These are phyloP conservation scores for Rutstroemia sp. DNA, from an alignment of 2,329 filamentous ascomycete genomes.

Conservation along the genomic window DNA sequence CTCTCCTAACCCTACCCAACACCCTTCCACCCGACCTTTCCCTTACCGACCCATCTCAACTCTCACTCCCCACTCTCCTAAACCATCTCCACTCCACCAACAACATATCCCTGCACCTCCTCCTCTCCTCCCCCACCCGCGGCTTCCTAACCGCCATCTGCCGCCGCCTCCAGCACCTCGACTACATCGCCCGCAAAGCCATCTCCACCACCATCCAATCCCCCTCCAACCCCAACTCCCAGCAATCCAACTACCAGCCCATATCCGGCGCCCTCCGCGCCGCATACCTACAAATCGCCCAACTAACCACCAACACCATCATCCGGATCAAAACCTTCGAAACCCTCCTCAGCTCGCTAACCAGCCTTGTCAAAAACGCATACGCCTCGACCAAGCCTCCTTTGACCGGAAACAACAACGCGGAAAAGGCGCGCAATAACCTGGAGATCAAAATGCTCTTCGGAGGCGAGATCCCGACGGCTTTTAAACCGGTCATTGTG, in stretches of 20 bases:
- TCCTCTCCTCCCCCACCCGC: conserved; percentile 69
- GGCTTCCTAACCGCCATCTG: conserved; percentile 64
- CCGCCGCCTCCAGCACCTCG: conserved; percentile 53
- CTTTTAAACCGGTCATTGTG: conserved; percentile 27
- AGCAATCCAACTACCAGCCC: conserved; percentile 7
- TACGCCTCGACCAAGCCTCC: conserved; percentile 19
- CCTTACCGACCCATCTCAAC: conserved; percentile 38
- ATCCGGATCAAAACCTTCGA: conserved; percentile 27
- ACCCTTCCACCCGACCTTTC: conserved; percentile 38
- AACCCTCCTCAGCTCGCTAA: conserved; percentile 24
- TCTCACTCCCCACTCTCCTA: conserved; percentile 41
- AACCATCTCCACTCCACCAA: conserved; percentile 46
- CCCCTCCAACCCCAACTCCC: conserved; percentile 3
- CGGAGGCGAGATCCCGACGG: conserved; percentile 26
- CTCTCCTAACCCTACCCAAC: conserved; percentile 47
- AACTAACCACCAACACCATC: conserved; percentile 23
- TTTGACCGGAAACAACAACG: conserved; percentile 12
- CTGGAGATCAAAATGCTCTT: conserved; percentile 29
- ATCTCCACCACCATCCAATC: conserved; percentile 14
- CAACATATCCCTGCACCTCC: conserved; percentile 51
- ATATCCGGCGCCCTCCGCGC: conserved; percentile 22
- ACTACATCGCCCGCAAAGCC: conserved; percentile 32
- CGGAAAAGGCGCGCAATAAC: conserved; percentile 22
- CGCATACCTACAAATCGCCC: conserved; percentile 28
- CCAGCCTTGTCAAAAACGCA: conserved; percentile 21